phyloP scores from a whole-genome alignment of 257 asterid species.

The Solanum chmielewskii region DNA sequence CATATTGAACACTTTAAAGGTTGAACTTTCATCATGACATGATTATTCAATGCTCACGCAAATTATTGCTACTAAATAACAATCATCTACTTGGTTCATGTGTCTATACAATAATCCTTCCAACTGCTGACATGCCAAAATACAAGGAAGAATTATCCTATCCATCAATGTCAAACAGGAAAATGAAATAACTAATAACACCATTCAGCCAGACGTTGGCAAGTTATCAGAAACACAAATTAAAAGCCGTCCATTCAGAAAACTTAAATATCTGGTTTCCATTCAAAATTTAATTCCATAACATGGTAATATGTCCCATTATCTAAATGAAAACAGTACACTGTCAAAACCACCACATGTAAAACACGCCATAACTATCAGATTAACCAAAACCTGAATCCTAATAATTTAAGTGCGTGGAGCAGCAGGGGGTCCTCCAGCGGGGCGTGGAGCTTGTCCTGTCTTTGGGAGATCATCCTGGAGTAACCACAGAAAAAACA shows the following conservation, averaged over 20 bases:
- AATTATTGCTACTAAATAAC: neutral
- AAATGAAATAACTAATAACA: neutral
- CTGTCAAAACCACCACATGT: neutral
- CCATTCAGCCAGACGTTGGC: neutral
- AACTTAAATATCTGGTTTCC: neutral
- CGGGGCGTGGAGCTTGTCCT: constrained; percentile 43
- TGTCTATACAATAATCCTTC: no score
- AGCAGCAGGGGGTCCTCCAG: constrained; percentile 44
- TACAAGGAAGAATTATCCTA: neutral
- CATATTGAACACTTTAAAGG: neutral
- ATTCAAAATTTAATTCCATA: neutral
- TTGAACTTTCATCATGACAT: neutral
- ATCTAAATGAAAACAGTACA: neutral
- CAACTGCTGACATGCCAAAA: neutral
- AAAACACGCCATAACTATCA: neutral
- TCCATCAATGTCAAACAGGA: neutral
- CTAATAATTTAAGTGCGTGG: constrained; percentile 22
- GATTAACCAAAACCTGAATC: neutral
- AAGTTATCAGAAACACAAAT: neutral
- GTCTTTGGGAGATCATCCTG: constrained; percentile 66
- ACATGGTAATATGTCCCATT: neutral
- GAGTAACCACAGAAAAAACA: neutral
- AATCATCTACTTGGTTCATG: neutral
- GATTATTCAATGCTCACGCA: no score
- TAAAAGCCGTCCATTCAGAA: neutral